Base-by-base conservation (phyloP, 371 early-diverging fungal genomes). In the Nosema muscidifuracis region DNA sequence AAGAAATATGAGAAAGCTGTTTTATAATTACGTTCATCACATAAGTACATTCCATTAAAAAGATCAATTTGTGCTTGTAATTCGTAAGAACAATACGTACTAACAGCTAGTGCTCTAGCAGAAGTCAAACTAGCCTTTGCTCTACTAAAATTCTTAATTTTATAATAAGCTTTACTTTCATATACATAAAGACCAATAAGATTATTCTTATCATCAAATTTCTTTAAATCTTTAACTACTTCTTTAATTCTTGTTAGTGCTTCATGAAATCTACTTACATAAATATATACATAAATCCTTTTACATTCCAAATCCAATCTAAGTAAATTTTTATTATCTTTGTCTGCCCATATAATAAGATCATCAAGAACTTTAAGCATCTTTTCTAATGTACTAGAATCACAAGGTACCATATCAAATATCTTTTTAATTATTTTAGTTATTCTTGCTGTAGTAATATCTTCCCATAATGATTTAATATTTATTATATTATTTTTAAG, bases 11-110 rank as follows among this genome's bases (percentile, higher is more conserved):
- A 75, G 13, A 71, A 68, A 1, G 80, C 78, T 16, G 71, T 76
- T n/a, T 55, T 58, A 58, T 80, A 82, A 38, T 78, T 69, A 42
- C 71, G 70, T 42, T 84, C 84, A 51, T 82, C 83, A 66, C 80
- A 79, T 34, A 80, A 38, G 61, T 78, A 82, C 58, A 84, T 78
- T 51, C 83, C 83, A 64, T 64, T 75, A 1, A 84, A 65, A 10
- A 82, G 66, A 53, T 84, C 84, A 18, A 84, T 84, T 40, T 81
- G 78, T 26, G 84, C 84, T 72, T 82, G 83, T 33, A 84, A 47
- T 10, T 53, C 58, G 16, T 72, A 43, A 0, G 83, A 79, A 66
- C 80, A 81, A 66, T 79, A 74, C 0, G 77, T 73, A 38, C 76
- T 75, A 16, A 80, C 81, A 44, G 79, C 72, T 13, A 81, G 44